Percentiles rank a stretch among this genome's conserved stretches.
Conservation (phyloP, 805 yeast genomes). For the Candida montana region DNA sequence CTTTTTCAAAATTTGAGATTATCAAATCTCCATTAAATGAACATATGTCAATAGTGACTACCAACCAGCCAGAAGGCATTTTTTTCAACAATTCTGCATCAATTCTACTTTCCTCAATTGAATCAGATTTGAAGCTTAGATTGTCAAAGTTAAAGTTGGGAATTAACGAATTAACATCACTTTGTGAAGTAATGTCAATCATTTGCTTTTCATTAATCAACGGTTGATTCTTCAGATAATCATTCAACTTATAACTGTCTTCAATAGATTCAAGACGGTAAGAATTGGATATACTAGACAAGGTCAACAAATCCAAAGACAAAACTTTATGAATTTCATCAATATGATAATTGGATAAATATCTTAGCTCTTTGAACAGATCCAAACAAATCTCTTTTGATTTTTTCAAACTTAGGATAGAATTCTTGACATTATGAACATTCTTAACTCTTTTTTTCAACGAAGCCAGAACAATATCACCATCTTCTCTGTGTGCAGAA, state of each 20-base stretch:
- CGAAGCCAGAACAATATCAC: background rate
- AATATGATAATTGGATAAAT: constrained; percentile 24
- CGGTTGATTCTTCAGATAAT: constrained; percentile 23
- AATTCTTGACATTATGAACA: constrained; percentile 19
- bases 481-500: constrained; percentile 19
- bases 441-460: constrained; percentile 18
- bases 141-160: constrained; percentile 16
- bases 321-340: constrained; percentile 22
- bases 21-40: constrained; percentile 52
- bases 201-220: constrained; percentile 24
- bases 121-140: constrained; percentile 6
- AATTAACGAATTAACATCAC: constrained; percentile 4
- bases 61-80: constrained; percentile 48
- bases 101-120: background rate
- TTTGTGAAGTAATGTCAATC: constrained; percentile 14
- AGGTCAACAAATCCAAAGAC: constrained; percentile 21
- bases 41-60: constrained; percentile 58
- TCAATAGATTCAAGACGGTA: constrained; percentile 16
- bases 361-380: constrained; percentile 16
- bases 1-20: constrained; percentile 39
- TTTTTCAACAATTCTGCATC: constrained; percentile 11
- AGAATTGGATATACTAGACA: constrained; percentile 22
- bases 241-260: constrained; percentile 23
- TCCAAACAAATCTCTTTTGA: constrained; percentile 17
- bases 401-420: constrained; percentile 19